Evolutionary conservation across 805 yeast species (phyloP).

Genomic region (Brettanomyces bruxellensis): DNA sequence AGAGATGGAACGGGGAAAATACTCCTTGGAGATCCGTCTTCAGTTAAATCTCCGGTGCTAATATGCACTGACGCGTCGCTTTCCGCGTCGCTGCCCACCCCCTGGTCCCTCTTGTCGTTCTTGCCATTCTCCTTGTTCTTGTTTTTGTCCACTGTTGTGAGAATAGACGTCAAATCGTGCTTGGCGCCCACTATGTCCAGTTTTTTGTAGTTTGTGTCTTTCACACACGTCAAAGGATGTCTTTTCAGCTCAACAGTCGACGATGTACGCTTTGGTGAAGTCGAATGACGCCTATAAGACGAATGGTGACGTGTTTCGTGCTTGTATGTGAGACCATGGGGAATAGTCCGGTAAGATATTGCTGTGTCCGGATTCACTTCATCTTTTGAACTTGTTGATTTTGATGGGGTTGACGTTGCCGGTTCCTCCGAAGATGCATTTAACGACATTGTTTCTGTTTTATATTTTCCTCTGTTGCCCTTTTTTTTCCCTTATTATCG

Average conservation of each 20-base stretch:
- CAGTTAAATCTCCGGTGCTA: neutral
- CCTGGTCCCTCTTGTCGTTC: neutral
- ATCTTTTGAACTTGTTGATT: no score
- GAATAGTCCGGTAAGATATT: constrained; percentile 23
- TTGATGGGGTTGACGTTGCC: no score
- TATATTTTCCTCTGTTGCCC: no score
- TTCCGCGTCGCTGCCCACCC: neutral
- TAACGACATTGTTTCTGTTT: no score
- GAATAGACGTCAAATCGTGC: constrained; percentile 15
- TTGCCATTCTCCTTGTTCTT: neutral
- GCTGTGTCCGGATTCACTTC: constrained; percentile 3
- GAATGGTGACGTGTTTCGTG: constrained; percentile 20
- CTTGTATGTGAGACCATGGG: constrained; percentile 39
- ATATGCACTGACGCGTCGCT: neutral
- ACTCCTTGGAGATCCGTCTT: neutral
- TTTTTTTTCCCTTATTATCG: no score
- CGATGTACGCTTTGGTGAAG: constrained; percentile 14
- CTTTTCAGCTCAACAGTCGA: constrained; percentile 9
- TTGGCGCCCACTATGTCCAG: constrained; percentile 15
- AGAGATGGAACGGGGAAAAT: neutral
- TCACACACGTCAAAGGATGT: constrained; percentile 19
- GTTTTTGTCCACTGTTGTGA: constrained; percentile 14
- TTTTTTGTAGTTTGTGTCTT: constrained; percentile 10
- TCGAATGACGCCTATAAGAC: constrained; percentile 11
- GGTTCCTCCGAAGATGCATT: no score